Conservation (phyloP, 2,329 filamentous ascomycete species). For the Teratosphaeria nubilosa region DNA sequence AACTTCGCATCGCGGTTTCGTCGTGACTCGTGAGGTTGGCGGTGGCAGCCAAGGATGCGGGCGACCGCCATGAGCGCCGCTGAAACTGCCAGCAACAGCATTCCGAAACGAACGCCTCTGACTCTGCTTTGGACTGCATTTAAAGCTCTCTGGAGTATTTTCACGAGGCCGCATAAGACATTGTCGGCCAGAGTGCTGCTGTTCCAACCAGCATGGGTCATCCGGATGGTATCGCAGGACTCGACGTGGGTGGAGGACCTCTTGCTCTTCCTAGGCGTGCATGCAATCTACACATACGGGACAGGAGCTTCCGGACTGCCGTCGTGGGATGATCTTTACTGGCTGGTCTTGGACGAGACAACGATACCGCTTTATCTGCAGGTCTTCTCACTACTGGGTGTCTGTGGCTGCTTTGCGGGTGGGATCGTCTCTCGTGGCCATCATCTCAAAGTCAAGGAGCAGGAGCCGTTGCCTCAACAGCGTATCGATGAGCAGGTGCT, state of each 20-base stretch:
- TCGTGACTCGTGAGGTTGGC: background rate
- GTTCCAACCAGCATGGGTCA: constrained; percentile 22
- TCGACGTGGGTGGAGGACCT: constrained; percentile 20
- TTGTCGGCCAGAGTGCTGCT: constrained; percentile 19
- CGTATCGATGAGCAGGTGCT: constrained; percentile 24
- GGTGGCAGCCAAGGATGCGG: background rate
- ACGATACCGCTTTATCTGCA: constrained; percentile 15
- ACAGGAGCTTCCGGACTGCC: constrained; percentile 16
- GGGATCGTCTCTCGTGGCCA: constrained; percentile 19
- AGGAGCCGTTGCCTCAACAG: constrained; percentile 8
- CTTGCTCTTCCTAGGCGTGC: constrained; percentile 11
- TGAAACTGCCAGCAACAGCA: background rate
- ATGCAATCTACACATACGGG: constrained; percentile 16
- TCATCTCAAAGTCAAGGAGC: constrained; percentile 11
- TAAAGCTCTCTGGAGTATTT: constrained; percentile 23
- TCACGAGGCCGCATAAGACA: constrained; percentile 21
- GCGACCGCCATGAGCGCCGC: constrained; percentile 1
- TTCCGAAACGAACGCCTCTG: constrained; percentile 7
- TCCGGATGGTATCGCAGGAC: constrained; percentile 14
- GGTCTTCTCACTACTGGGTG: constrained; percentile 18
- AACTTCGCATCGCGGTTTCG: background rate
- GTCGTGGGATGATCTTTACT: constrained; percentile 2
- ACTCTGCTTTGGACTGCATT: constrained; percentile 16
- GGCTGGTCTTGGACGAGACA: constrained; percentile 9
- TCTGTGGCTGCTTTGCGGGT: constrained; percentile 21